Base-by-base conservation (phyloP, 768 basidiomycete species). In the Tulasnella sp. region DNA sequence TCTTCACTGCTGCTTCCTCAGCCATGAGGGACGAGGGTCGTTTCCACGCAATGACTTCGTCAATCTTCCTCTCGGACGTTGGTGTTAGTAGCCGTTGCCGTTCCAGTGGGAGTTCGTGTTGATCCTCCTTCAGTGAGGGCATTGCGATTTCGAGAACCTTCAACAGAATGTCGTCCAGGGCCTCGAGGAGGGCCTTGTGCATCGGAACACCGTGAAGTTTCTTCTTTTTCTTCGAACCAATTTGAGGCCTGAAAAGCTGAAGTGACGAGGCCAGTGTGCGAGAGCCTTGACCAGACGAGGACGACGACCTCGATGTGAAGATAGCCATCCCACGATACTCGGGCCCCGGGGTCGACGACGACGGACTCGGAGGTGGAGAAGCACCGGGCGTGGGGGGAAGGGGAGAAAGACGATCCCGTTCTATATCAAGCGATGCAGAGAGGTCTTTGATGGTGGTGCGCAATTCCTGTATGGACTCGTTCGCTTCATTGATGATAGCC, bases 241-340 rank as follows among this genome's bases (percentile, higher is more conserved):
- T 79, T 40, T 83, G 83, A 3, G 84, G 84, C 37, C 92, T 89
- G 84, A 94, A 93, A 39, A 93, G 83, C 72, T 93, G 91, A 67
- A 94, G 84, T 0, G 93, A 92, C 6, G 90, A 93, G 1, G 90
- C 88, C 54, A 91, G n/a, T 15, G 45, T 34, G n/a, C 54, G 73
- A 36, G 64, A 71, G 12, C 37, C 34, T 17, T 67, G 39, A 3
- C 70, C 38, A 34, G 67, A 25, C 34, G 72, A 38, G 37, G 77
- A 52, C 2, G 78, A 25, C 22, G 77, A 42, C 12, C 39, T 22
- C 31, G 79, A 68, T 29, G 92, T 91, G 80, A 93, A 91, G 74
- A 96, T 91, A 42, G 93, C 90, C 84, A 94, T 90, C 31, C 95
- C 94, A 67, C 93, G 91, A 82, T 97, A 96, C 82, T 96, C 94